Base-by-base conservation (phyloP, 2,329 filamentous ascomycete genomes). In the Aspergillus nomiae region DNA sequence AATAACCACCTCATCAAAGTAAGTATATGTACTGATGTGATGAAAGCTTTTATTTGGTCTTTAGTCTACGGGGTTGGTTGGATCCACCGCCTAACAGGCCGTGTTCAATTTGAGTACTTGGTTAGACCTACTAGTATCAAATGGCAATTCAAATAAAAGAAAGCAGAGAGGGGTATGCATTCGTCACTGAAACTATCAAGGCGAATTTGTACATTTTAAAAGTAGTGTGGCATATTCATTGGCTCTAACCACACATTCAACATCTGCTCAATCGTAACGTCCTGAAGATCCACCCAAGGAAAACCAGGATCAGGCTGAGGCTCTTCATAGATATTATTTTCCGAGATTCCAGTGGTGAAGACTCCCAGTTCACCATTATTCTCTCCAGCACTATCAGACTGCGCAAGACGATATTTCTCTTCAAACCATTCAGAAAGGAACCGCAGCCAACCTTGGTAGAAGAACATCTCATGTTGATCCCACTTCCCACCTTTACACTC, bases 221-320 rank as follows among this genome's bases (percentile, higher is more conserved):
- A 24, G 43, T 45, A 12, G 43, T 24, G 43, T 45, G n/a, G 43
- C n/a, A 45, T 45, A 45, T 12, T 45, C 43, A 24, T 45, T 45
- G 43, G 43, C 43, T 45, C 48, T 53, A 53, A 54, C 51, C 51
- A 54, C 51, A 32, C 19, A 36, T 54, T 54, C 30, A 54, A 54
- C 51, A 54, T 54, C 51, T 54, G 30, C 51, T 54, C 51, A 54
- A 54, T 54, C 51, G 51, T 54, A 54, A 54, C 30, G 51, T 36
- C 51, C 28, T 54, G 51, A 54, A 54, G 51, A 54, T 36, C 30
- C 51, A 54, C 51, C 51, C 51, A 54, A 36, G 51, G 51, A 36
- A 54, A 54, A 36, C 51, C 51, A 36, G 51, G 30, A 54, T 54
- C 30, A 54, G 51, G 51, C 30, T 54, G 51, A 54, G 51, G 51